phyloP scores from a whole-genome alignment of 352 stramenopile genomes.

The Pythium biforme region DNA sequence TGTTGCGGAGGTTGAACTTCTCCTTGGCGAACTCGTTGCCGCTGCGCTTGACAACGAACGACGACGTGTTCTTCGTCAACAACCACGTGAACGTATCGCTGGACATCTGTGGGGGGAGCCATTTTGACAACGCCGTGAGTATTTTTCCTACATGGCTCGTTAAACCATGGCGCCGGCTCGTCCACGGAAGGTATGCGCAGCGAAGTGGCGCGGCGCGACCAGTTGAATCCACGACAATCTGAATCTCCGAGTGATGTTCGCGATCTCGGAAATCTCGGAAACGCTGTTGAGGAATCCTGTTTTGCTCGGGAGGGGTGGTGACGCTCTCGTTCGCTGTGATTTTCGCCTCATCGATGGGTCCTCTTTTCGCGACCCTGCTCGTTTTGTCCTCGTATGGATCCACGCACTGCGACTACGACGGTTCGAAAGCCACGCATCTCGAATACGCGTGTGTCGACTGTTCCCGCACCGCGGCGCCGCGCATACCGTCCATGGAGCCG shows the following conservation, averaged over 20 bases:
- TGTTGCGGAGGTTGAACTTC: conserved; percentile 95
- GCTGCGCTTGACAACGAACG: conserved; percentile 94
- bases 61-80: conserved; percentile 95
- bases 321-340: background rate
- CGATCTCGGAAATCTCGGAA: too few relatives aligned
- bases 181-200: too few relatives aligned
- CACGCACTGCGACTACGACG: too few relatives aligned
- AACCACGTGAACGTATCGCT: conserved; percentile 96
- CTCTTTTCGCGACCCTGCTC: too few relatives aligned
- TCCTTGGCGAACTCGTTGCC: conserved; percentile 91
- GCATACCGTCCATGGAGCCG: background rate
- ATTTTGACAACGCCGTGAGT: conserved; percentile 9
- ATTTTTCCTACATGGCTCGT: background rate
- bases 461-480: background rate
- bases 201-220: too few relatives aligned
- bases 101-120: conserved; percentile 71
- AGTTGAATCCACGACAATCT: too few relatives aligned
- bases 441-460: background rate
- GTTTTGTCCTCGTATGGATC: too few relatives aligned
- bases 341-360: too few relatives aligned
- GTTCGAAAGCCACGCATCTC: too few relatives aligned
- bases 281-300: background rate
- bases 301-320: too few relatives aligned
- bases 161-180: background rate
- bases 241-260: too few relatives aligned